Base-by-base conservation (phyloP, 371 early-diverging fungal species). In the Rhizopus microsporus region DNA sequence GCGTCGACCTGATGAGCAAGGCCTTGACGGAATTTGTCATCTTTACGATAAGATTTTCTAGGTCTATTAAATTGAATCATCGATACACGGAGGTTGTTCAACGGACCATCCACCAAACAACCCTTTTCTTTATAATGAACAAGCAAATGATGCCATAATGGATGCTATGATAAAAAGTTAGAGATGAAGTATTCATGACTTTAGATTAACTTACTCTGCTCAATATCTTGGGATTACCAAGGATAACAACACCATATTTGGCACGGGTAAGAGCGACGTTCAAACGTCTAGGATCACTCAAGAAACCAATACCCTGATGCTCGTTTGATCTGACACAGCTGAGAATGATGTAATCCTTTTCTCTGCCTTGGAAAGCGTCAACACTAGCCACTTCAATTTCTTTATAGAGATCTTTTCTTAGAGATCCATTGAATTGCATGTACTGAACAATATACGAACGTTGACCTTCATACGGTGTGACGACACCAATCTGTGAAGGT, bases 341-440 rank as follows among this genome's bases (percentile, higher is more conserved):
- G 53, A 99, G 82, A 67, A 99, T 97, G 62, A 99, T 99, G 68
- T 96, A 98, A 69, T 99, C 99, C 76, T 98, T 99, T 74, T 99
- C 99, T 73, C 99, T 91, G 29, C 99, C 99, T 67, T 99, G 99
- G 88, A 99, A 99, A 6, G 98, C 98, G 69, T 99, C 99, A n/a
- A 99, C 99, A 72, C 93, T 95, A 16, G 95, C 94, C 0, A 98
- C 95, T 71, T 99, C 99, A 34, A 98, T 94, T 43, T 94, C 96
- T 71, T 93, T 93, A 82, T 96, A 97, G 8, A 93, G 74, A 53
- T 98, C 97, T 68, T 89, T 91, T 52, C 87, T 86, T 62, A 96
- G 69, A 3, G 93, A 78, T 4, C 99, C 99, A 50, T 89, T 89
- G 65, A 88, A 90, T 68, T 92, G 93, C 96, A 97, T 97, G 75